phyloP scores from a whole-genome alignment of 768 basidiomycete species.

The Podaxis sp. region DNA sequence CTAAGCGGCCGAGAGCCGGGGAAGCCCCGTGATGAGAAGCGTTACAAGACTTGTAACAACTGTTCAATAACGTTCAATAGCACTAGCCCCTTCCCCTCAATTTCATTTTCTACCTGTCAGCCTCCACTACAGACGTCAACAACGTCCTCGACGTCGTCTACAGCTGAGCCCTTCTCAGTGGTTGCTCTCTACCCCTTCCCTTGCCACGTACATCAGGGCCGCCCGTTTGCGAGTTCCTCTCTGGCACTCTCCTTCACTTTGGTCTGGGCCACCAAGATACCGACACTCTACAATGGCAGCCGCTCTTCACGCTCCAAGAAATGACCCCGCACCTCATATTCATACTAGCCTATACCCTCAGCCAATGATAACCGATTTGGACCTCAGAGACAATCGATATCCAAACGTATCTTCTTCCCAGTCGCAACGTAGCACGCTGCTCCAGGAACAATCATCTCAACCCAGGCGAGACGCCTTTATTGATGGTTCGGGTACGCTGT shows the following conservation, averaged over 20 bases:
- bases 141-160: slow-evolving; percentile 12
- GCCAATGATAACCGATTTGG: slow-evolving; percentile 58
- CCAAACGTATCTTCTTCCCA: slow-evolving; percentile 35
- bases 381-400: slow-evolving; percentile 66
- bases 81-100: neutral
- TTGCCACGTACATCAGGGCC: slow-evolving; percentile 5
- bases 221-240: slow-evolving; percentile 8
- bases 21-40: slow-evolving; percentile 8
- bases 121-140: slow-evolving; percentile 6
- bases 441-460: neutral
- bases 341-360: slow-evolving; percentile 46
- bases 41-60: slow-evolving; percentile 10
- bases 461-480: slow-evolving; percentile 24
- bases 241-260: neutral
- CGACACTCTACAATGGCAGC: slow-evolving; percentile 44
- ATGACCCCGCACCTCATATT: slow-evolving; percentile 36
- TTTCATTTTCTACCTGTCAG: slow-evolving; percentile 3
- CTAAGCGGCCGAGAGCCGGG: slow-evolving; percentile 7
- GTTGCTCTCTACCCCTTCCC: neutral
- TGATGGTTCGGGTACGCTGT: slow-evolving; percentile 16
- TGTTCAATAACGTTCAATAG: neutral
- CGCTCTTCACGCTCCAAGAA: slow-evolving; percentile 45
- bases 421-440: slow-evolving; percentile 16
- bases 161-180: slow-evolving; percentile 9
- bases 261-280: slow-evolving; percentile 5